Evolutionary conservation across 176 grass and related monocot genomes (phyloP), one percentile per base, ranked within the genome.

Genomic region (Aegilops longissima): DNA sequence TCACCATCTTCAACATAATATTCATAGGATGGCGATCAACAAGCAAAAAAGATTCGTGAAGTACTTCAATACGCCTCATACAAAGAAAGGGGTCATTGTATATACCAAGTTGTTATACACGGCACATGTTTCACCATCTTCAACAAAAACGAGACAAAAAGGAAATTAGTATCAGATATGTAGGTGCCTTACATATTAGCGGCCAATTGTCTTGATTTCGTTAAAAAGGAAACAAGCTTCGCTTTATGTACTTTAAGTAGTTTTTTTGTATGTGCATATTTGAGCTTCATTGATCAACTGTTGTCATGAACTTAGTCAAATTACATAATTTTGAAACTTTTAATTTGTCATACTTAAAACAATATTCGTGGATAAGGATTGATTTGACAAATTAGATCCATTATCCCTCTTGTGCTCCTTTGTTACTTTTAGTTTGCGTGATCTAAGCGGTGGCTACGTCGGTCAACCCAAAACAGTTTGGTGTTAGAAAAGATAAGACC

Each of bases 401-500:
- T 16, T 61, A 1, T 21, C 35, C 5, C 2, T 35, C 34, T 13
- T 21, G n/a, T 45, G 6, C 58, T 13, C n/a, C 16, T 31, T 70
- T 36, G 33, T 66, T 5, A 2, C 16, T 18, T 36, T 67, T 67
- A 10, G 31, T 27, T 16, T 16, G 33, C n/a, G 59, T 66, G 33
- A 12, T 84, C 56, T 79, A 17, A 79, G 61, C 13, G 80, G 3
- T 45, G 9, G 80, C 24, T 77, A 35, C 40, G 34, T 18, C 35
- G n/a, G 84, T 90, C 73, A 73, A 73, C 42, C 23, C 25, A 36
- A 6, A 58, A 29, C 9, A 44, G 20, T 34, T 44, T 64, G 18
- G 21, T 75, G n/a, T 44, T 87, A 45, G 58, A 87, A 38, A 35
- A 33, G 84, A 65, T 86, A 82, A 90, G 80, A 49, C 52, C 21